Evolutionary conservation across 2,329 filamentous ascomycete genomes (phyloP).

Genomic region (Cercospora berteroae): DNA sequence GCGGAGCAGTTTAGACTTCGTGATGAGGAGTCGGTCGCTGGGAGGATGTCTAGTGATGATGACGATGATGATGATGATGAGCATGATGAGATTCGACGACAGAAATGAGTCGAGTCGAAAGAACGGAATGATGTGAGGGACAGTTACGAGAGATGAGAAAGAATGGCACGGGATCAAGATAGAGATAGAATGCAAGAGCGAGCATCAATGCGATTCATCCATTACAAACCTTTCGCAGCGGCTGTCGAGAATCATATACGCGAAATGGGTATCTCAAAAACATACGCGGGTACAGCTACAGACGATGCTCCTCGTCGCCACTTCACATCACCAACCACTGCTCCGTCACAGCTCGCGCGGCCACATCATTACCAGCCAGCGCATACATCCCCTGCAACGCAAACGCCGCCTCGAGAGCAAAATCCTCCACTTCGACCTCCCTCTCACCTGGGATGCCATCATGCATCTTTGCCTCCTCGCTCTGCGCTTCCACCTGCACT

Average conservation of each 20-base stretch:
- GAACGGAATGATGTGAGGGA: neutral
- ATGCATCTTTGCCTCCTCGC: conserved; percentile 35
- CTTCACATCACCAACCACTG: conserved; percentile 50
- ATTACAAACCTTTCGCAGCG: neutral
- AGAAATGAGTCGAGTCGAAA: neutral
- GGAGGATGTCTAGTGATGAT: conserved; percentile 2
- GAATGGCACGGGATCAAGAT: neutral
- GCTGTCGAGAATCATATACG: neutral
- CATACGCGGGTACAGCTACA: neutral
- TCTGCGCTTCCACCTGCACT: conserved; percentile 41
- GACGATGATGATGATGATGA: conserved; percentile 2
- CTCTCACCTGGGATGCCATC: conserved; percentile 35
- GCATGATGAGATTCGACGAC: neutral
- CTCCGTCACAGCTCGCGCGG: conserved; percentile 61
- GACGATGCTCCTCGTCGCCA: neutral
- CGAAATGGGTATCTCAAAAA: conserved; percentile 10
- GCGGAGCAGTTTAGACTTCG: neutral
- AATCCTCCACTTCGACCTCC: conserved; percentile 51
- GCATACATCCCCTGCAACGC: conserved; percentile 68
- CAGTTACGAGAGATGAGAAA: neutral
- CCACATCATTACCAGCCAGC: conserved; percentile 60
- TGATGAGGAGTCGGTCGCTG: conserved; percentile 8
- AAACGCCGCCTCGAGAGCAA: conserved; percentile 69
- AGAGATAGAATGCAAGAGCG: neutral
- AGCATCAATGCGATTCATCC: neutral